phyloP scores from a whole-genome alignment of 2,329 filamentous ascomycete species.

The Ophioceras dolichostomum region DNA sequence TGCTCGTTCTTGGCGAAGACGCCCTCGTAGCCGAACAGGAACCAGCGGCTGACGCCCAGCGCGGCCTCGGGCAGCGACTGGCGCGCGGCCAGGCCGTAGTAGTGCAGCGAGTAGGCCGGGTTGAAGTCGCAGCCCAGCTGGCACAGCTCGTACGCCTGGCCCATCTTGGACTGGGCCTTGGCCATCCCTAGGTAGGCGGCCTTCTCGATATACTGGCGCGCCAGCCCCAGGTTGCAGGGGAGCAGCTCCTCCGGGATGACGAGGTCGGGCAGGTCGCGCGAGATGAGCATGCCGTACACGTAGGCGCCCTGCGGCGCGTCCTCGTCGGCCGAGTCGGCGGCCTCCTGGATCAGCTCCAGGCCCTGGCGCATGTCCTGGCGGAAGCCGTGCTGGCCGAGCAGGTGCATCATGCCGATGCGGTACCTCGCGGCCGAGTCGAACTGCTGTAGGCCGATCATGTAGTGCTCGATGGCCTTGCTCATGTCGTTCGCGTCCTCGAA shows the following conservation, averaged over 20 bases:
- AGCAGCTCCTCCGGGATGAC: constrained; percentile 60
- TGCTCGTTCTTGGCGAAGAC: constrained; percentile 94
- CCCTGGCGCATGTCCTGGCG: constrained; percentile 67
- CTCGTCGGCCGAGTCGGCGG: constrained; percentile 82
- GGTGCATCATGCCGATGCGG: constrained; percentile 92
- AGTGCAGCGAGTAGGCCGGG: constrained; percentile 83
- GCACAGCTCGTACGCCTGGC: constrained; percentile 86
- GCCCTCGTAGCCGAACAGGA: constrained; percentile 86
- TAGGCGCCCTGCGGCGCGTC: constrained; percentile 96
- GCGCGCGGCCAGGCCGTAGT: constrained; percentile 83
- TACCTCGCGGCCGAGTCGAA: constrained; percentile 80
- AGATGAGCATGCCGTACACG: constrained; percentile 88
- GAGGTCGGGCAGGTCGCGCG: constrained; percentile 84
- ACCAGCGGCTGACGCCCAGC: constrained; percentile 97
- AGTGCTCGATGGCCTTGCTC: constrained; percentile 82
- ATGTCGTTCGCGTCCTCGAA: constrained; percentile 93
- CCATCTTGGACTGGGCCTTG: constrained; percentile 96
- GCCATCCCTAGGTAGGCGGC: constrained; percentile 91
- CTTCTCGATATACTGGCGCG: constrained; percentile 87
- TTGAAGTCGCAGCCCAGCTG: constrained; percentile 92
- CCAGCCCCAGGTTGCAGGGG: constrained; percentile 57
- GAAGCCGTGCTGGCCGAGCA: constrained; percentile 88
- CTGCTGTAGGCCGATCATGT: constrained; percentile 65
- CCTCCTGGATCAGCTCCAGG: constrained; percentile 69
- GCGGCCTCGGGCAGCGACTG: constrained; percentile 92